Evolutionary conservation across 192 early-diverging fungal species (phyloP), one percentile per base, ranked within the genome.

Genomic region (Coemansia sp.): DNA sequence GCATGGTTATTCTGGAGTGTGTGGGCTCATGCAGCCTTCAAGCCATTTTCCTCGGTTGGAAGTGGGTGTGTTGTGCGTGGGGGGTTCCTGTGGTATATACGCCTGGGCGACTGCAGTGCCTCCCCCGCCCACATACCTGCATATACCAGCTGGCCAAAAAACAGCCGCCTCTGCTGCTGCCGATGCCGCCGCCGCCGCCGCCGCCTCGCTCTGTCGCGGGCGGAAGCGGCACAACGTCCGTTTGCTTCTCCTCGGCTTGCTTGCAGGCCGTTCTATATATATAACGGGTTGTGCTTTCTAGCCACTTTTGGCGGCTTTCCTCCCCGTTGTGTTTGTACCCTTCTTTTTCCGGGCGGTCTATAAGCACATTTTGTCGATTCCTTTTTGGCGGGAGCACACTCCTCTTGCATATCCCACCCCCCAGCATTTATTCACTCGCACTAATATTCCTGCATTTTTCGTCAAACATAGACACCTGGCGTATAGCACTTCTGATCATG

Each of bases 41-140:
- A 65, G 63, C 63, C 63, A 48, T 65, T 23, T 38, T 54, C n/a
- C n/a, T 45, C 46, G 53, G 53, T 47, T 63, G 53, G 53, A n/a
- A n/a, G n/a, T n/a, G n/a, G n/a, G n/a, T n/a, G 26, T 33, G 29
- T 33, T 38, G 39, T 30, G 40, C 8, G 46, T 30, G 8, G 34
- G 8, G 19, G 48, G 22, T 50, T n/a, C 6, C 27, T n/a, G 11
- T 50, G 33, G 22, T 50, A 30, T 19, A 50, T 50, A 45, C 25
- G n/a, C 23, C n/a, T n/a, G 10, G 42, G 22, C 42, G n/a, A 25
- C 42, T 45, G 42, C 42, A 45, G 27, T n/a, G n/a, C 42, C 23
- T n/a, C 22, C 42, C 42, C 42, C 42, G 42, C 42, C 27, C 23
- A 27, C 42, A n/a, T 5, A 23, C 42, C 42, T 45, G 42, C 42